A percentile compares a stretch with the other conserved stretches of the same genome.
These are phyloP conservation scores for Calcarisporium arbuscula DNA, from an alignment of 2,329 filamentous ascomycete genomes.

Conservation along the genomic window DNA sequence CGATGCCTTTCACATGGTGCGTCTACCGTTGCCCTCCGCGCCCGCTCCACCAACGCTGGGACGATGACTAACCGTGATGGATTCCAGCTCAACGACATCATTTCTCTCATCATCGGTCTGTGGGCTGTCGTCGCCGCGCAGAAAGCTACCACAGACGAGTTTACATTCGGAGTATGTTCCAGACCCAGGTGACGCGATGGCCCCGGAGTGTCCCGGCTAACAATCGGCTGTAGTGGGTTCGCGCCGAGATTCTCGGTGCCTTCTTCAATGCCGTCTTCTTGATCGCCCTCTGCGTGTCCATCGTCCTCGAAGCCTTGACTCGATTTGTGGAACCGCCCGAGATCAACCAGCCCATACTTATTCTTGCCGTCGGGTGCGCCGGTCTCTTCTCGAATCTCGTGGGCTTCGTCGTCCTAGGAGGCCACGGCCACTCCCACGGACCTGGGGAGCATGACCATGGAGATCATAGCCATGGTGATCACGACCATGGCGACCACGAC, in stretches of 20 bases:
- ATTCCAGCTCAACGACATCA: constrained; percentile 83
- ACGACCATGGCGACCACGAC: constrained; percentile 31
- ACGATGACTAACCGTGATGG: constrained; percentile 10
- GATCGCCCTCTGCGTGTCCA: constrained; percentile 91
- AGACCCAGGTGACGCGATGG: background rate
- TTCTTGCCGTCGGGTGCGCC: constrained; percentile 81
- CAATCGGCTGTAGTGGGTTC: constrained; percentile 70
- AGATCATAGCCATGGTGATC: constrained; percentile 39
- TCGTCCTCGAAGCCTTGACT: constrained; percentile 90
- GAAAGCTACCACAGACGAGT: constrained; percentile 79
- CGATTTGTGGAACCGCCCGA: constrained; percentile 87
- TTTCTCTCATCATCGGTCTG: constrained; percentile 83
- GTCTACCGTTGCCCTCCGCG: constrained; percentile 17
- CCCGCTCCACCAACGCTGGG: background rate
- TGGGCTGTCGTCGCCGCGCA: constrained; percentile 93
- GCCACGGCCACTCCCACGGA: constrained; percentile 81
- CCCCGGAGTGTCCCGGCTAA: constrained; percentile 14
- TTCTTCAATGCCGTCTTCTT: constrained; percentile 97
- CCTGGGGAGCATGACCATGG: constrained; percentile 48
- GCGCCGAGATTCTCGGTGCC: constrained; percentile 91
- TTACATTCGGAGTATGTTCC: constrained; percentile 79
- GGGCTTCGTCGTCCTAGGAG: constrained; percentile 85
- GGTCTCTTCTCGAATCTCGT: constrained; percentile 84
- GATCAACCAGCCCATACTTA: constrained; percentile 77
- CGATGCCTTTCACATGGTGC: constrained; percentile 96